A percentile compares a stretch with the other conserved stretches of the same genome.
These are phyloP conservation scores for Neopestalotiopsis clavispora DNA, from an alignment of 2,329 filamentous ascomycete genomes.

Conservation along the genomic window DNA sequence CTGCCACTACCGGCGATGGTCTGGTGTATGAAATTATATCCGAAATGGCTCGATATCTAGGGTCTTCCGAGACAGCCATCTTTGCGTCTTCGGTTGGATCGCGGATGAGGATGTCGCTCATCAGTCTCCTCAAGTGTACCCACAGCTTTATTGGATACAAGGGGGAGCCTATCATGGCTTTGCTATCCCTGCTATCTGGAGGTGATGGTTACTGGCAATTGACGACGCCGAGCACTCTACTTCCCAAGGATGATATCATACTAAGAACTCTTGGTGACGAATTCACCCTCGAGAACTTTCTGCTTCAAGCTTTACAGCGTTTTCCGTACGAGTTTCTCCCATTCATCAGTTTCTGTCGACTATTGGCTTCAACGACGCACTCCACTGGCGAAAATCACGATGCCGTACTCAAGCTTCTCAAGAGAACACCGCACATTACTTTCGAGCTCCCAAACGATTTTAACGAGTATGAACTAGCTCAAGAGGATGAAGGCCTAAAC, in stretches of 20 bases:
- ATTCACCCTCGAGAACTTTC: conserved; percentile 60
- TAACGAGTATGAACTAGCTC: conserved; percentile 74
- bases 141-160: conserved; percentile 74
- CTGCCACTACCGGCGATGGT: conserved; percentile 52
- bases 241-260: conserved; percentile 40
- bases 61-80: conserved; percentile 49
- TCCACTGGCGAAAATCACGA: conserved; percentile 40
- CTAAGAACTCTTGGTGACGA: conserved; percentile 57
- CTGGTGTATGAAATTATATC: conserved; percentile 59
- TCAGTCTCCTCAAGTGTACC: conserved; percentile 73
- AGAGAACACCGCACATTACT: conserved; percentile 75
- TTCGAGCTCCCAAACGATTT: conserved; percentile 76
- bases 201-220: conserved; percentile 60
- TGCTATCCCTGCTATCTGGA: conserved; percentile 67
- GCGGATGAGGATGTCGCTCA: conserved; percentile 66
- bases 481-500: conserved; percentile 87
- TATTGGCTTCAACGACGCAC: conserved; percentile 58
- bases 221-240: conserved; percentile 44
- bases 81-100: conserved; percentile 63
- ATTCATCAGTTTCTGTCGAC: conserved; percentile 74
- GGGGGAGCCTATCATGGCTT: conserved; percentile 69
- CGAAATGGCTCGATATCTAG: conserved; percentile 53
- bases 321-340: conserved; percentile 87
- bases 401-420: conserved; percentile 66
- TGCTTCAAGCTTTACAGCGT: conserved; percentile 73